Evolutionary conservation across 2,329 filamentous ascomycete genomes (phyloP).

Genomic region (Botrytis squamosa): DNA sequence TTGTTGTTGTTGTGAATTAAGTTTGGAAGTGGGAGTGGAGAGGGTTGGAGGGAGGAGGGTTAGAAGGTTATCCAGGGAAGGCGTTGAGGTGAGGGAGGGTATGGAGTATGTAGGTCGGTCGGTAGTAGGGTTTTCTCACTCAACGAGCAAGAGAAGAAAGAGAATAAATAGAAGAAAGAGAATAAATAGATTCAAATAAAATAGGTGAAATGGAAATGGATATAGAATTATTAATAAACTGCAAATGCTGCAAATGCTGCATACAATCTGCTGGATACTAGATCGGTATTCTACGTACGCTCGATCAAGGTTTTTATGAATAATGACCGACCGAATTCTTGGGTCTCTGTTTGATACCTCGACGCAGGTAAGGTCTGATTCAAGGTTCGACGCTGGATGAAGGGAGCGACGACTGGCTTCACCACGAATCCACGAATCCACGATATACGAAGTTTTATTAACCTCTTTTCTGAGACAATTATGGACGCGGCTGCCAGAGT

Average conservation of each 20-base stretch:
- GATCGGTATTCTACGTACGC: neutral
- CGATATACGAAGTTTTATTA: neutral
- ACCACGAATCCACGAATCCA: neutral
- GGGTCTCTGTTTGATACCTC: neutral
- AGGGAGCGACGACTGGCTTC: neutral
- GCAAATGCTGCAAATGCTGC: neutral
- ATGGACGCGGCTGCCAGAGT: slow-evolving; percentile 13
- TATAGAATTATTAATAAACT: neutral
- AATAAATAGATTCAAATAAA: neutral
- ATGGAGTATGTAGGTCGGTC: neutral
- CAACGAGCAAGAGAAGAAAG: neutral
- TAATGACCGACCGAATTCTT: neutral
- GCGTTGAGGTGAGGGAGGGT: neutral
- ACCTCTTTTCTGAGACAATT: neutral
- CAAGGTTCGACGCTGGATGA: neutral
- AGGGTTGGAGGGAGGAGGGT: neutral
- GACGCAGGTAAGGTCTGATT: neutral
- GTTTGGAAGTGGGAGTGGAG: neutral
- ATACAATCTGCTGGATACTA: neutral
- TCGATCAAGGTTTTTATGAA: neutral
- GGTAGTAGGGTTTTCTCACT: neutral
- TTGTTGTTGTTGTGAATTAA: neutral
- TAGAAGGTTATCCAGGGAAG: neutral
- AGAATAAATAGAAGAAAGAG: neutral
- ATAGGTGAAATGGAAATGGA: too few relatives aligned